These are phyloP conservation scores for Lactarius hengduanensis DNA, from an alignment of 768 basidiomycete genomes.

Conservation along the genomic window DNA sequence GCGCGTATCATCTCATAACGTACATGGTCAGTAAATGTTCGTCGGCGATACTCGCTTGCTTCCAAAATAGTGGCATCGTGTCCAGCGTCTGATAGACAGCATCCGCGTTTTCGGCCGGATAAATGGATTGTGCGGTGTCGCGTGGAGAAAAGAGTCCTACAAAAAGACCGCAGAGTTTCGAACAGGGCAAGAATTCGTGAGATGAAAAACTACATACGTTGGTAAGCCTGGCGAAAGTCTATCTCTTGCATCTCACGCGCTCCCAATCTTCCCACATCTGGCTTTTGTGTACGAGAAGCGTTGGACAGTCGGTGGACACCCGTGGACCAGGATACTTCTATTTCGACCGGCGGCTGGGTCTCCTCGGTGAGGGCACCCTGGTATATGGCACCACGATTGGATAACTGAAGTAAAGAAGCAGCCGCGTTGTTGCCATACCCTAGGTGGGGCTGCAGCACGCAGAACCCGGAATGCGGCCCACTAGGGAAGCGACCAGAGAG, in stretches of 20 bases:
- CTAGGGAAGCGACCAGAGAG: constrained; percentile 38
- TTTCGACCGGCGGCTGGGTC: background rate
- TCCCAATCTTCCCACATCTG: constrained; percentile 43
- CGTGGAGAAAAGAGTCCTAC: constrained; percentile 30
- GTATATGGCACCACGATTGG: constrained; percentile 21
- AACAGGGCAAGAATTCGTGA: background rate
- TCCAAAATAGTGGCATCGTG: constrained; percentile 56
- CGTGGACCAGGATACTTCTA: constrained; percentile 13
- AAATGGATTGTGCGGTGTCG: constrained; percentile 18
- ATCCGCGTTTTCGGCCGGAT: constrained; percentile 36
- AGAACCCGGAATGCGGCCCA: constrained; percentile 36
- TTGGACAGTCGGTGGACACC: constrained; percentile 12
- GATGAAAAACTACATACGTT: constrained; percentile 43
- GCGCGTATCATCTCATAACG: constrained; percentile 18
- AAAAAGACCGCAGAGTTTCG: background rate
- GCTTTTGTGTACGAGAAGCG: background rate
- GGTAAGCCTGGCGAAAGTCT: constrained; percentile 53
- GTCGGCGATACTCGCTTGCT: constrained; percentile 44
- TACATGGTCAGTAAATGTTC: constrained; percentile 67
- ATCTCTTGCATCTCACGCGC: constrained; percentile 45
- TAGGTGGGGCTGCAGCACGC: constrained; percentile 35
- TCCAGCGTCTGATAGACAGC: constrained; percentile 51
- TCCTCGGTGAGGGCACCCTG: constrained; percentile 12
- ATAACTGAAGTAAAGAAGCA: constrained; percentile 23
- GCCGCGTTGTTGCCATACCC: constrained; percentile 18